phyloP scores from a whole-genome alignment of 768 basidiomycete genomes.

The Trametes meyenii region DNA sequence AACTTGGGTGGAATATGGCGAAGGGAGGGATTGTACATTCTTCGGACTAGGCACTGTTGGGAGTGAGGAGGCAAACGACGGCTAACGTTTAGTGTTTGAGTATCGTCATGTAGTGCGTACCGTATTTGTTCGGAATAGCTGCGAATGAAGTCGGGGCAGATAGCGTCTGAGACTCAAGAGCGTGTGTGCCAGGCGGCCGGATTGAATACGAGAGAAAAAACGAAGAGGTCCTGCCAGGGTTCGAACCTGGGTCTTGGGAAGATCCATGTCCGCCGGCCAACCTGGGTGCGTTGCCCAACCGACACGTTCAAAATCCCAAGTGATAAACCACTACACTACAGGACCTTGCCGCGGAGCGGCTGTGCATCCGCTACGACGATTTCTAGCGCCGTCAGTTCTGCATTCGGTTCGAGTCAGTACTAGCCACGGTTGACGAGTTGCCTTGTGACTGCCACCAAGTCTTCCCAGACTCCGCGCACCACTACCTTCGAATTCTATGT shows the following conservation, averaged over 20 bases:
- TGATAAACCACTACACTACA: constrained; percentile 30
- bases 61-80: too few relatives aligned
- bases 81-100: too few relatives aligned
- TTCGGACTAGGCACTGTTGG: neutral
- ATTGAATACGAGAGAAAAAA: neutral
- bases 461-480: too few relatives aligned
- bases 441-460: too few relatives aligned
- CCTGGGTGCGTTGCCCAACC: neutral
- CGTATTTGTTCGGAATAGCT: neutral
- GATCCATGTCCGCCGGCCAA: neutral
- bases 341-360: constrained; percentile 2
- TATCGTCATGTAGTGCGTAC: neutral
- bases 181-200: too few relatives aligned
- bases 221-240: constrained; percentile 24
- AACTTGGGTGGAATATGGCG: constrained; percentile 46
- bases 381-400: neutral
- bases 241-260: constrained; percentile 28
- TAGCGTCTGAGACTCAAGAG: too few relatives aligned
- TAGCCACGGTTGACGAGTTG: too few relatives aligned
- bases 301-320: constrained; percentile 24
- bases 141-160: neutral
- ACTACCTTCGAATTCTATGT: neutral
- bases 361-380: neutral
- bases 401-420: too few relatives aligned
- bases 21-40: constrained; percentile 35